A percentile compares a stretch with the other conserved stretches of the same genome.
Conservation (phyloP, 345 rosid species). For the Moricandia moricandioides region DNA sequence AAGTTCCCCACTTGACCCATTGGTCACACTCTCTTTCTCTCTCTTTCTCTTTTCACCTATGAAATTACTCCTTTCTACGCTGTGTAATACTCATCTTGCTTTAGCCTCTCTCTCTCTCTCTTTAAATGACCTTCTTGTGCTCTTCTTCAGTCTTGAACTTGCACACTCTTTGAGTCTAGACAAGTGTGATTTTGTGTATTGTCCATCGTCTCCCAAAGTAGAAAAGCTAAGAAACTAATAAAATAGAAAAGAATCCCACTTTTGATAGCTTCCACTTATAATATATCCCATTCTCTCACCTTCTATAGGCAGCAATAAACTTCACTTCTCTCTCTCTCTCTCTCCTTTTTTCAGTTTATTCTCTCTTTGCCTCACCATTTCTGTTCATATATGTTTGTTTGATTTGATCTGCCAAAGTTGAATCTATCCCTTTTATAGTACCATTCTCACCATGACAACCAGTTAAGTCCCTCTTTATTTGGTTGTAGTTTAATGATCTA, state of each 20-base stretch:
- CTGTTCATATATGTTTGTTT: slow-evolving; percentile 12
- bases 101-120: slow-evolving; percentile 21
- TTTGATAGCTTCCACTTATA: slow-evolving; percentile 33
- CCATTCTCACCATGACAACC: slow-evolving; percentile 12
- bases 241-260: slow-evolving; percentile 18
- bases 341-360: slow-evolving; percentile 7
- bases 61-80: slow-evolving; percentile 41
- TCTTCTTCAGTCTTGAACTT: slow-evolving; percentile 26
- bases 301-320: slow-evolving; percentile 11
- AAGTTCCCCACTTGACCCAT: slow-evolving; percentile 45
- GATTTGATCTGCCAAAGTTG: slow-evolving; percentile 25
- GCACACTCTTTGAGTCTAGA: slow-evolving; percentile 14
- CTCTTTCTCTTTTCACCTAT: neutral
- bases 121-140: slow-evolving; percentile 12
- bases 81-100: slow-evolving; percentile 46
- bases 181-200: slow-evolving; percentile 14
- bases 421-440: slow-evolving; percentile 28
- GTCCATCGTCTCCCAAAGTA: slow-evolving; percentile 32
- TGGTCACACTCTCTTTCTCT: slow-evolving; percentile 28
- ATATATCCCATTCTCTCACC: slow-evolving; percentile 12
- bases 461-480: slow-evolving; percentile 23
- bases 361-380: slow-evolving; percentile 40
- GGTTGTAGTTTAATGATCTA: slow-evolving; percentile 7
- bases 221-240: slow-evolving; percentile 20
- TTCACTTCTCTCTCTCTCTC: slow-evolving; percentile 33